These are phyloP conservation scores for Paraphoma chrysanthemicola DNA, from an alignment of 2,329 filamentous ascomycete species.

Conservation along the genomic window DNA sequence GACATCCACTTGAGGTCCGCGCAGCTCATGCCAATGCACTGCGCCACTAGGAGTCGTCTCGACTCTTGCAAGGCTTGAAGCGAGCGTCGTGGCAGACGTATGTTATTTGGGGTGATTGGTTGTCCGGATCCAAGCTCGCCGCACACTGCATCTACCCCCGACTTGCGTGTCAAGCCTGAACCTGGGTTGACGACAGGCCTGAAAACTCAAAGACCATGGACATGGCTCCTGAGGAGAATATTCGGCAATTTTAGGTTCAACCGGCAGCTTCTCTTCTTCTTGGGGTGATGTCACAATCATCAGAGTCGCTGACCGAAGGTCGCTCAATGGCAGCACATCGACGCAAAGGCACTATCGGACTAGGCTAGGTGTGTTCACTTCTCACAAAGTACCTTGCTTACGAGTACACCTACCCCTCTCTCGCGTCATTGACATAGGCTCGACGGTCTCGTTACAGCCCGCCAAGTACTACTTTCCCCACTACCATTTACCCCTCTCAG, in stretches of 20 bases:
- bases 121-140: background rate
- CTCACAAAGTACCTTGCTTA: background rate
- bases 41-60: background rate
- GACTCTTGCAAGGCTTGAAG: background rate
- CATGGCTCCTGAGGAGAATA: no score
- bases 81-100: background rate
- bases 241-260: no score
- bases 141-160: background rate
- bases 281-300: background rate
- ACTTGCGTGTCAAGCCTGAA: background rate
- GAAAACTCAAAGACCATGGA: background rate
- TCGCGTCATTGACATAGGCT: background rate
- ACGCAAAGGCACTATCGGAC: no score
- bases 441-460: background rate
- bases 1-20: background rate
- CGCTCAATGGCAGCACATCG: background rate
- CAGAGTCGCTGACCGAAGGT: background rate
- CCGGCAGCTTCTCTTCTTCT: no score
- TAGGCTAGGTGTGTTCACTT: no score
- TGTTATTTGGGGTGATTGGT: background rate
- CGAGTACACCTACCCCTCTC: background rate
- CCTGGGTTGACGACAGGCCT: background rate
- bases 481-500: background rate
- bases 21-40: background rate
- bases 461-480: background rate